These are phyloP conservation scores for Stromatinia cepivora DNA, from an alignment of 2,329 filamentous ascomycete genomes.

Conservation along the genomic window DNA sequence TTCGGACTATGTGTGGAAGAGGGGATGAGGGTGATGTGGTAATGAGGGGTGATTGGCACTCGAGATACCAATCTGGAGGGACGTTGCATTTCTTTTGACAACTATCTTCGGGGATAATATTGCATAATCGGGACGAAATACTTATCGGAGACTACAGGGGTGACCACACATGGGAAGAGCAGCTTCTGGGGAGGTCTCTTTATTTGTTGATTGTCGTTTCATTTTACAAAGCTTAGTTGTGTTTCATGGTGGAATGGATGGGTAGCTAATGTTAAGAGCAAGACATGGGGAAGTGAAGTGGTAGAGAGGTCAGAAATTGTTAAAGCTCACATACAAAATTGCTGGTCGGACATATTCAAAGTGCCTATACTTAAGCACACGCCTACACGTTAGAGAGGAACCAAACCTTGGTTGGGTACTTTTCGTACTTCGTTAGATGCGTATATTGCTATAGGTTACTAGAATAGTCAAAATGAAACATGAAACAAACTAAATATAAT, in stretches of 20 bases:
- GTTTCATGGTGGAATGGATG: slow-evolving; percentile 12
- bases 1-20: slow-evolving; percentile 2
- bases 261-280: slow-evolving; percentile 7
- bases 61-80: slow-evolving; percentile 4
- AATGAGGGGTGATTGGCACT: slow-evolving; percentile 11
- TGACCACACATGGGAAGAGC: slow-evolving; percentile 33
- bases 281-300: slow-evolving; percentile 1
- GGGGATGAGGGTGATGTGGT: slow-evolving; percentile 3
- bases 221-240: slow-evolving; percentile 14
- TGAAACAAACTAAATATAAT: slow-evolving; percentile 7
- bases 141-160: slow-evolving; percentile 17
- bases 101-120: slow-evolving; percentile 18
- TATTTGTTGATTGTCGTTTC: slow-evolving; percentile 20
- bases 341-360: neutral
- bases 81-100: slow-evolving; percentile 21
- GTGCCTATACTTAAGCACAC: neutral
- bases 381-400: neutral
- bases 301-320: slow-evolving; percentile 2
- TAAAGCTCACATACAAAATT: slow-evolving; percentile 8
- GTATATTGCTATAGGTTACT: slow-evolving; percentile 8
- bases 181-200: slow-evolving; percentile 41
- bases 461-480: slow-evolving; percentile 16
- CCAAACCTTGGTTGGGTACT: neutral
- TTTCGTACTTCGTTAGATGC: neutral
- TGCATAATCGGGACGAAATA: slow-evolving; percentile 23